Base-by-base conservation (phyloP, 176 grass and related monocot species). In the Themeda triandra region DNA sequence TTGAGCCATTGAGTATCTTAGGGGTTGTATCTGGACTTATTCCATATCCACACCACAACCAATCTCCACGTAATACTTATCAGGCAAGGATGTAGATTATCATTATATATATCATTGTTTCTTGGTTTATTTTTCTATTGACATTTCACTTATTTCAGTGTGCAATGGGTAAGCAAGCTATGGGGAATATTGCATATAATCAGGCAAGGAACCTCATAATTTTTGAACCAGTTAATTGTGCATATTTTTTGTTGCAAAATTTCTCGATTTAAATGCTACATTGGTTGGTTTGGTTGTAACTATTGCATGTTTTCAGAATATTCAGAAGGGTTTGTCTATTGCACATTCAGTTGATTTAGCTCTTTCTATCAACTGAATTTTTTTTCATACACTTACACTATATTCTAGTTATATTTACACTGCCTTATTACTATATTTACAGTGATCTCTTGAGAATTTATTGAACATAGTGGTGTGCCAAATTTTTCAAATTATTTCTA, bases 141-240 rank as follows among this genome's bases (percentile, higher is more conserved):
- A 86, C 27, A 24, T 27, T 63, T 82, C 30, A 60, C 65, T 33
- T 90, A 54, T 88, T 84, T 24, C 69, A 95, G 96, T 98, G 96
- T 85, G 96, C 96, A 11, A 98, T 98, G 96, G 96, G 96, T 84
- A 98, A 98, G 77, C 96, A 98, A 91, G 96, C 96, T 2, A 98
- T 98, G 96, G 96, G 93, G 66, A 98, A 98, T 85, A 92, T 98
- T 71, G 96, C 89, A 2, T 98, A 91, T 87, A 98, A 98, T 76
- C 96, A 95, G 96, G 96, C 87, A 98, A 89, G 88, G 29, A 71
- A 31, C 60, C 40, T 21, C 36, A 21, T 54, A 54, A 54, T 54
- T 54, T 54, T 54, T 54, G 18, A 21, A 54, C 49, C 49, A 54
- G 49, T 54, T 54, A 54, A 54, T 54, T 54, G 7, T 8, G 49